These are phyloP conservation scores for Fusarium bulbicola DNA, from an alignment of 2,329 filamentous ascomycete species.

Conservation along the genomic window DNA sequence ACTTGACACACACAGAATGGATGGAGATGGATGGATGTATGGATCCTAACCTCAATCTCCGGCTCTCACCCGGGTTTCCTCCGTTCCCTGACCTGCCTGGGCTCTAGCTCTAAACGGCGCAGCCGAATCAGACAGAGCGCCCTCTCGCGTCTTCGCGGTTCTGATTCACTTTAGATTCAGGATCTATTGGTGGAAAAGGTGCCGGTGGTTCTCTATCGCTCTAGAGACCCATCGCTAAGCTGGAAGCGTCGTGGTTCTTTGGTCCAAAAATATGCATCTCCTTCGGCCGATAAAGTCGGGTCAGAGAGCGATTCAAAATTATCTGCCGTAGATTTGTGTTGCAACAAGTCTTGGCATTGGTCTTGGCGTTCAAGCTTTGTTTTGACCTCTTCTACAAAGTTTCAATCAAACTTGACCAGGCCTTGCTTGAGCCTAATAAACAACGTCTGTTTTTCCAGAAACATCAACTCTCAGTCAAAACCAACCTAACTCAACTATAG, in stretches of 20 bases:
- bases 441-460: background rate
- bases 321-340: constrained; percentile 13
- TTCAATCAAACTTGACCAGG: constrained; percentile 7
- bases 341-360: constrained; percentile 31
- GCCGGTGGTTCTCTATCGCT: background rate
- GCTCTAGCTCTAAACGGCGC: background rate
- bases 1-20: background rate
- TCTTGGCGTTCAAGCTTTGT: constrained; percentile 40
- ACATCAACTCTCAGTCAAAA: background rate
- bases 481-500: background rate
- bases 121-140: background rate
- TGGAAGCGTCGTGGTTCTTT: background rate
- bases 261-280: background rate
- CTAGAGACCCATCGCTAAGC: background rate
- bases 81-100: background rate
- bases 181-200: constrained; percentile 32
- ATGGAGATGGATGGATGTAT: background rate
- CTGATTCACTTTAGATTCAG: background rate
- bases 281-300: constrained; percentile 33
- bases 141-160: constrained; percentile 25
- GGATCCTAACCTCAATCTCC: constrained; percentile 19
- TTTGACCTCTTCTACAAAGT: constrained; percentile 29
- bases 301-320: background rate
- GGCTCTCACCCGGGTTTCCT: constrained; percentile 31
- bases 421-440: background rate